Percentiles rank a stretch among this genome's conserved stretches.
These are phyloP conservation scores for Beauveria varroae DNA, from an alignment of 2,329 filamentous ascomycete genomes.

Conservation along the genomic window DNA sequence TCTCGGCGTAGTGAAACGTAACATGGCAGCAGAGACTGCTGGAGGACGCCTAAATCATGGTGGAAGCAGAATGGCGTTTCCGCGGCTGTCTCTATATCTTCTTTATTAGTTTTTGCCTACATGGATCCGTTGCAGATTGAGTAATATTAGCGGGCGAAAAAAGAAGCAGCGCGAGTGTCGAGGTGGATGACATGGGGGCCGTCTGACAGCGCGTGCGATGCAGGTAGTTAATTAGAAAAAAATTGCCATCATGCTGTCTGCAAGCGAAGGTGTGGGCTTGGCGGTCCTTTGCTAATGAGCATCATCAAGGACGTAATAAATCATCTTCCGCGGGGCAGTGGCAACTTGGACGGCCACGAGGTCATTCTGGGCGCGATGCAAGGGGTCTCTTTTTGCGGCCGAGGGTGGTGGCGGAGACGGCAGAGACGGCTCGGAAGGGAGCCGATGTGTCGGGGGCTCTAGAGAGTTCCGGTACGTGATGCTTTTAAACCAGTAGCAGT, in stretches of 20 bases:
- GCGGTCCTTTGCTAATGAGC: neutral
- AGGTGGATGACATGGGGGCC: neutral
- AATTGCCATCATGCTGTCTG: neutral
- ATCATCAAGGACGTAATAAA: neutral
- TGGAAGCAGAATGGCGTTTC: neutral
- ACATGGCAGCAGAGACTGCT: neutral
- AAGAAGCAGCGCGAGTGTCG: neutral
- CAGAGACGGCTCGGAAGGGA: neutral
- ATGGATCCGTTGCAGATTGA: slow-evolving; percentile 1
- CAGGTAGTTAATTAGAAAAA: neutral
- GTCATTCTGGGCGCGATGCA: neutral
- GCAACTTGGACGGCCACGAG: neutral
- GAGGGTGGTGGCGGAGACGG: neutral
- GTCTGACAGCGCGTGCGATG: too few species aligned
- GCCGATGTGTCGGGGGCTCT: neutral
- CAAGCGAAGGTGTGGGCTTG: neutral
- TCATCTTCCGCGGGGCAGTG: neutral
- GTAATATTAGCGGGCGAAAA: neutral
- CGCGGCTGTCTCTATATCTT: neutral
- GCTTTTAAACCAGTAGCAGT: neutral
- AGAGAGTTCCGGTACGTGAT: neutral
- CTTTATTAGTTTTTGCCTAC: neutral
- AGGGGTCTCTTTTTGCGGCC: neutral
- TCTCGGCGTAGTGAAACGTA: neutral
- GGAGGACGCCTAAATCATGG: neutral